Evolutionary conservation across 2,329 filamentous ascomycete genomes (phyloP).

Genomic region (Clarireedia hainanense): DNA sequence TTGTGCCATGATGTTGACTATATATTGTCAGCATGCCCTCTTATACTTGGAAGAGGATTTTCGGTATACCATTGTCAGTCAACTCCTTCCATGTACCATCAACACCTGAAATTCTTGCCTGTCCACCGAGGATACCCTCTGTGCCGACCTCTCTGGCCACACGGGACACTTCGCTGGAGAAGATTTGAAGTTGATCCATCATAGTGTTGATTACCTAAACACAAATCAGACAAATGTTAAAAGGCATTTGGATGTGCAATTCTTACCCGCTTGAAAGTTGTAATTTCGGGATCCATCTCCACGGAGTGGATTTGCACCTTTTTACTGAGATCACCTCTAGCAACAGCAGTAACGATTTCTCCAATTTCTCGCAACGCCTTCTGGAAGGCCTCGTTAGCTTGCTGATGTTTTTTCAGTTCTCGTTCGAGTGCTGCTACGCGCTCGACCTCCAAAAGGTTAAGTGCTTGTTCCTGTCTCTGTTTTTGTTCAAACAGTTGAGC

Average conservation of each 20-base stretch:
- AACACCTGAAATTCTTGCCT: slow-evolving; percentile 88
- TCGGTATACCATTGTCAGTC: slow-evolving; percentile 64
- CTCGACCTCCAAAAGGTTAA: slow-evolving; percentile 75
- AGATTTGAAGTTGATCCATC: slow-evolving; percentile 97
- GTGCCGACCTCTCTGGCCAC: slow-evolving; percentile 94
- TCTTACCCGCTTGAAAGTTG: slow-evolving; percentile 83
- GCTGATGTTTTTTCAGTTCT: slow-evolving; percentile 93
- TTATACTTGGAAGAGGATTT: not conserved
- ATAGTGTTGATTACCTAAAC: slow-evolving; percentile 74
- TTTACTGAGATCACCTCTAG: slow-evolving; percentile 90
- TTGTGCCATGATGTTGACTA: slow-evolving; percentile 77
- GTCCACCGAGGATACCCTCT: slow-evolving; percentile 86
- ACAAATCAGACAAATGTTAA: not conserved
- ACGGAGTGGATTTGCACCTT: slow-evolving; percentile 93
- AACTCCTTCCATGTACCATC: slow-evolving; percentile 97
- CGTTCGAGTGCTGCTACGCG: slow-evolving; percentile 85
- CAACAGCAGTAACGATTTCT: slow-evolving; percentile 93
- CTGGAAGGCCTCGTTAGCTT: slow-evolving; percentile 97
- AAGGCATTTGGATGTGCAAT: not conserved
- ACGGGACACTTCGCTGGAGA: slow-evolving; percentile 91
- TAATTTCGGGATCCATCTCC: slow-evolving; percentile 97
- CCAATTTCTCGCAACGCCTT: slow-evolving; percentile 95
- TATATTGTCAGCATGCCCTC: slow-evolving; percentile 11
- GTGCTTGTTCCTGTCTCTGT: slow-evolving; percentile 72
- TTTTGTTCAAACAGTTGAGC: slow-evolving; percentile 81